Base-by-base conservation (phyloP, 495 filamentous ascomycete species). In the Darksidea phi region DNA sequence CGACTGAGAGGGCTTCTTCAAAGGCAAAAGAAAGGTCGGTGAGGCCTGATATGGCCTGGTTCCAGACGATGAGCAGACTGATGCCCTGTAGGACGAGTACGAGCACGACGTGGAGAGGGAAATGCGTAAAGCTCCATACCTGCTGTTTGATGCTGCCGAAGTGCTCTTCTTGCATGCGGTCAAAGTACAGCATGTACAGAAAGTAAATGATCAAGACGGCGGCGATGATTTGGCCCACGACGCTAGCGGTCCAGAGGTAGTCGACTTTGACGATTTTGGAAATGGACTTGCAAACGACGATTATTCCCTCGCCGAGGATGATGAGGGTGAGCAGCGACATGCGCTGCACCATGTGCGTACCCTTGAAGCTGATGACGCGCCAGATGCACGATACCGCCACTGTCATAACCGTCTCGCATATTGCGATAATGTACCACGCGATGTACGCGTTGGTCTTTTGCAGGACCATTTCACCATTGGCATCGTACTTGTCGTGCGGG, bases 141-240 rank as follows among this genome's bases (percentile, higher is more conserved):
- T 85, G 82, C 59, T 86, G 83, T 23, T 73, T 76, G 57, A 85
- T 73, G 32, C 77, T 82, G 28, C 82, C 81, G 18, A 79, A 79
- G 51, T 80, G 74, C 21, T 78, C 65, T 5, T 74, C 67, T 11
- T 75, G 78, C 55, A 78, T 71, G 57, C 76, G 78, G 70, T 90
- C 86, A 58, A 86, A 88, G 72, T 91, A 89, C 53, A 85, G 78
- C 74, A 87, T 85, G 77, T 82, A 89, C 28, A 86, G 69, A 57
- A 89, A 77, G 71, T 88, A 88, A 73, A 76, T 71, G 53, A 77
- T 68, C 26, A 71, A 61, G 17, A 73, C 51, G n/a, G 66, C 54
- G 45, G 62, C 48, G 62, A 73, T 64, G 37, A 74, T 68, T 37
- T 73, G 65, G 57, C 80, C 67, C 64, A 82, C 77, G 48, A 80